Evolutionary conservation across 2,329 filamentous ascomycete species (phyloP).

Genomic region (Cordyceps militaris): DNA sequence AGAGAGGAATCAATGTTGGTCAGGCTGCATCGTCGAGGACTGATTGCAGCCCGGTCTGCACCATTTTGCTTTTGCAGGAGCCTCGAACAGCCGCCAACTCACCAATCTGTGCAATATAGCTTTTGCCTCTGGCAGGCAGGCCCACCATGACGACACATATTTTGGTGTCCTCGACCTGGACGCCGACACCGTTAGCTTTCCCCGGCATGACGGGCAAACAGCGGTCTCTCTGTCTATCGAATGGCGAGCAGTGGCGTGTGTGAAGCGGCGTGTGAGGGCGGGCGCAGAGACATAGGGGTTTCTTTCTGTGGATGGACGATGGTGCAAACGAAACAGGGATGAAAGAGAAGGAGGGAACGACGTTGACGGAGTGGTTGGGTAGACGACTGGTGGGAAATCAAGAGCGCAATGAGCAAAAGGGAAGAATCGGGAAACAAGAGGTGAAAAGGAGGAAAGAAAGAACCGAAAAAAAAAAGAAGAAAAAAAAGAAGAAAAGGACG

Average conservation of each 20-base stretch:
- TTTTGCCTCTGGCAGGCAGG: constrained; percentile 91
- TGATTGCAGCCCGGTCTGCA: not conserved
- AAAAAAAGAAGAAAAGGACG: constrained; percentile 8
- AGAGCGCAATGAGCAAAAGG: not conserved
- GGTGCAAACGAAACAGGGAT: not conserved
- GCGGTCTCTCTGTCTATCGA: not conserved
- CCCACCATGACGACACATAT: constrained; percentile 99
- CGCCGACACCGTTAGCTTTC: constrained; percentile 58
- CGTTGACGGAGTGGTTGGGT: no score
- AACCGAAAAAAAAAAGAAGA: not conserved
- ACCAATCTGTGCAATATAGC: constrained; percentile 96
- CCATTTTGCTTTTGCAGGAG: not conserved
- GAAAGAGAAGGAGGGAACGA: not conserved
- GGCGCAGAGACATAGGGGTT: not conserved
- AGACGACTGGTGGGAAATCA: not conserved
- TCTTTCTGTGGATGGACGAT: not conserved
- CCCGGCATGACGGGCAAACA: constrained; percentile 33
- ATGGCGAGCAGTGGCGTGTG: constrained; percentile 2
- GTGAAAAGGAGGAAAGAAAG: constrained; percentile 5
- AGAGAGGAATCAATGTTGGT: not conserved
- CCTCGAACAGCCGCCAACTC: constrained; percentile 26
- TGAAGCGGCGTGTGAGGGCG: constrained; percentile 1
- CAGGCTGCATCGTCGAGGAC: not conserved
- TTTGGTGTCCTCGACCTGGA: constrained; percentile 89
- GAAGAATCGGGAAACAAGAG: not conserved